Evolutionary conservation across 2,329 filamentous ascomycete species (phyloP).

Genomic region (Fusarium dlaminii): DNA sequence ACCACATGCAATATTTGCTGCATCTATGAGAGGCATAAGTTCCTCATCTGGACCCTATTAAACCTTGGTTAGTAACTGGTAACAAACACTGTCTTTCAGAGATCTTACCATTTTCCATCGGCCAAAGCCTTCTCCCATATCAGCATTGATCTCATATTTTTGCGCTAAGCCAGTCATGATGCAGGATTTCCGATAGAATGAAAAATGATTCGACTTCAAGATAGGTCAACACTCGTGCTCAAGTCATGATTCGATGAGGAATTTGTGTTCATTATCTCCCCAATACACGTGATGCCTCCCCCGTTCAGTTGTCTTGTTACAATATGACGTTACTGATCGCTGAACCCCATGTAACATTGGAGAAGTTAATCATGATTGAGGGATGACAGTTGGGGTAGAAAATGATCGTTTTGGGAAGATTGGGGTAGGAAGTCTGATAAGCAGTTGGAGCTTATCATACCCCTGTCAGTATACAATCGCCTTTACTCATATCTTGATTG

Average conservation of each 20-base stretch:
- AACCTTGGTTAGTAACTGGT: background rate
- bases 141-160: background rate
- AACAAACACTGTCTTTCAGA: background rate
- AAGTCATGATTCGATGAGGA: background rate
- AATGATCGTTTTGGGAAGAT: background rate
- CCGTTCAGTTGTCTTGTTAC: background rate
- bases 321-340: background rate
- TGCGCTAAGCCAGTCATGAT: background rate
- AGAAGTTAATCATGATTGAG: background rate
- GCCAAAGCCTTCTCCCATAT: constrained; percentile 1
- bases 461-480: too few relatives aligned
- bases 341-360: background rate
- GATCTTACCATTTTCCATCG: background rate
- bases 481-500: background rate
- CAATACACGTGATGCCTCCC: background rate
- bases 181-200: background rate
- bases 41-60: constrained; percentile 62
- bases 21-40: constrained; percentile 68
- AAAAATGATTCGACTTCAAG: background rate
- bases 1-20: constrained; percentile 70
- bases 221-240: background rate
- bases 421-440: background rate
- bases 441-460: background rate
- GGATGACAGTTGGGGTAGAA: background rate
- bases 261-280: background rate